Conservation (phyloP, 768 basidiomycete genomes). For the Chalciporus piperatus region DNA sequence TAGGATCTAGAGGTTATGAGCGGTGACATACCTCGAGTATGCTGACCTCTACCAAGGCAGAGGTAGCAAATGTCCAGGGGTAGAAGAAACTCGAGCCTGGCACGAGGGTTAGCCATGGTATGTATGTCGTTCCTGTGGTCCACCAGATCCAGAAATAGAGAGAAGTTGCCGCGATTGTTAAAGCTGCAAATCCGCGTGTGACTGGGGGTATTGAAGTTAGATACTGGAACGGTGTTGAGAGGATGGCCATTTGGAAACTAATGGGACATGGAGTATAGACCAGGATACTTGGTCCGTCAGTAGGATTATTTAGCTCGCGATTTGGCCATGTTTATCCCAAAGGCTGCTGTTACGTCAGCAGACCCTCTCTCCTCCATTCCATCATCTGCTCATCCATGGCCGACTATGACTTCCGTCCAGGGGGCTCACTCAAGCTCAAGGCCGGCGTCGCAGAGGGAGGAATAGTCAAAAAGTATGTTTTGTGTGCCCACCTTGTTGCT, state of each 20-base stretch:
- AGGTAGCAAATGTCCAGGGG: constrained; percentile 94
- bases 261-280: constrained; percentile 12
- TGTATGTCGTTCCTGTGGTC: constrained; percentile 41
- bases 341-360: constrained; percentile 31
- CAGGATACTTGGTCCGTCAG: background rate
- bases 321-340: constrained; percentile 26
- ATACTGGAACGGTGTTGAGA: constrained; percentile 68
- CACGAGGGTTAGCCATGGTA: constrained; percentile 73
- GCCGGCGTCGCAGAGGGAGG: constrained; percentile 77
- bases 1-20: background rate
- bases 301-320: background rate
- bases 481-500: background rate
- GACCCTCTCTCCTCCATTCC: constrained; percentile 7
- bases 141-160: constrained; percentile 66
- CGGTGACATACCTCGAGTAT: constrained; percentile 69
- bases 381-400: constrained; percentile 53
- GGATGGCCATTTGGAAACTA: constrained; percentile 58
- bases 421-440: constrained; percentile 89
- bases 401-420: constrained; percentile 81
- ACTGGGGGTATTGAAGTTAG: constrained; percentile 74
- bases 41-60: constrained; percentile 81
- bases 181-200: constrained; percentile 67
- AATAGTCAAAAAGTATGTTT: constrained; percentile 74
- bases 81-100: constrained; percentile 80
- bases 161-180: constrained; percentile 56